Conservation (phyloP, 495 filamentous ascomycete species). For the Penicillium psychrofluorescens region DNA sequence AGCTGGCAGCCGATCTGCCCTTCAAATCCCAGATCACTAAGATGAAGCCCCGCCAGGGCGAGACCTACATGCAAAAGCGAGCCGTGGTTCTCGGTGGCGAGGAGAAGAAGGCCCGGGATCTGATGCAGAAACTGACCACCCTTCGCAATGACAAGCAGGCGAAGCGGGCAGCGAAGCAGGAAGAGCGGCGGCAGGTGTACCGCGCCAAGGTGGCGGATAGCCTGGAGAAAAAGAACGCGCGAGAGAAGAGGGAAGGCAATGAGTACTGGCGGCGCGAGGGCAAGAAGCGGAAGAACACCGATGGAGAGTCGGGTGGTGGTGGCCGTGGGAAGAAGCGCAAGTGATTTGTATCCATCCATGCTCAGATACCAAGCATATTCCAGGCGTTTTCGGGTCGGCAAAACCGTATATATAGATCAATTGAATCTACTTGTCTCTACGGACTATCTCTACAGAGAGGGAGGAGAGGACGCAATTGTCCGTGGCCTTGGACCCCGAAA, state of each 20-base stretch:
- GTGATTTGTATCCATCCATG: conserved; percentile 21
- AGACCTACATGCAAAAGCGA: conserved; percentile 91
- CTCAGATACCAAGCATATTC: too few relatives aligned
- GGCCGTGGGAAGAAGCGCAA: conserved; percentile 67
- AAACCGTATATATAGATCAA: too few relatives aligned
- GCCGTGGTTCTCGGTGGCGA: conserved; percentile 78
- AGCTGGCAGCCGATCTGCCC: conserved; percentile 77
- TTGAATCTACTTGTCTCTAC: too few relatives aligned
- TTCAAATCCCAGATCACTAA: conserved; percentile 86
- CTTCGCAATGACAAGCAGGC: conserved; percentile 84
- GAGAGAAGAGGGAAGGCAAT: conserved; percentile 84
- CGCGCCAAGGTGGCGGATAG: conserved; percentile 71
- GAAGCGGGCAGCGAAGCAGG: conserved; percentile 74
- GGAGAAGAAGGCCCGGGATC: conserved; percentile 78
- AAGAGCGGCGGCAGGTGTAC: conserved; percentile 72
- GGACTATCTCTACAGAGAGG: too few relatives aligned
- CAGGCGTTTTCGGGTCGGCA: too few relatives aligned
- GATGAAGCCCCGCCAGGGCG: conserved; percentile 69
- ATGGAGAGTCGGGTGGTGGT: conserved; percentile 48
- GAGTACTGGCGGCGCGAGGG: conserved; percentile 93
- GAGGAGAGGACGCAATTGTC: too few relatives aligned
- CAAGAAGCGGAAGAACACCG: conserved; percentile 73
- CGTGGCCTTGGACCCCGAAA: too few relatives aligned
- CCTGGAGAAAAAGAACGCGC: conserved; percentile 69
- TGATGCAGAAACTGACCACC: conserved; percentile 91